Conservation (phyloP, 2,329 filamentous ascomycete species). For the Penicillium corylophilum region DNA sequence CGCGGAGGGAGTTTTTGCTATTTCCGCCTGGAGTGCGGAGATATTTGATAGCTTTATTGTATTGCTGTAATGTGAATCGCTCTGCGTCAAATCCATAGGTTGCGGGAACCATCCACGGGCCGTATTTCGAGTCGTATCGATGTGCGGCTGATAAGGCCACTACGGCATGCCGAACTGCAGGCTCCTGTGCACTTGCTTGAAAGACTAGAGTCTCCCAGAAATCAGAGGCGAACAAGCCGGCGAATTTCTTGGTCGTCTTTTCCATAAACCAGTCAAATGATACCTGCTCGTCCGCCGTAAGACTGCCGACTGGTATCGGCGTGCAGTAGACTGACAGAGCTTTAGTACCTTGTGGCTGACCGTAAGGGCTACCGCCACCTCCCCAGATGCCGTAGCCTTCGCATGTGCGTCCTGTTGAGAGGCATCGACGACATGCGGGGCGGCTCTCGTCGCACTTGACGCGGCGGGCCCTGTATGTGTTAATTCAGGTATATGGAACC, state of each 20-base stretch:
- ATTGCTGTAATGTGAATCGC: conserved; percentile 37
- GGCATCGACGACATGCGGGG: conserved; percentile 38
- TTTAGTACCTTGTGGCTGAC: conserved; percentile 16
- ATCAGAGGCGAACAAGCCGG: conserved; percentile 34
- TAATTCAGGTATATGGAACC: neutral
- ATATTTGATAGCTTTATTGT: conserved; percentile 41
- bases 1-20: conserved; percentile 30
- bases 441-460: conserved; percentile 41
- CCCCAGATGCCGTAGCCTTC: conserved; percentile 48
- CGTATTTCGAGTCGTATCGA: conserved; percentile 14
- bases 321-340: conserved; percentile 16
- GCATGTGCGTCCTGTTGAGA: conserved; percentile 36
- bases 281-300: conserved; percentile 21
- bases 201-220: conserved; percentile 45
- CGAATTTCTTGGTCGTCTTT: conserved; percentile 31
- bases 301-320: conserved; percentile 10
- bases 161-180: conserved; percentile 45
- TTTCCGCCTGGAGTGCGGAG: conserved; percentile 30
- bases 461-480: conserved; percentile 22
- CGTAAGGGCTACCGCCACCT: conserved; percentile 32
- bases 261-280: conserved; percentile 32
- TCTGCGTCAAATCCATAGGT: conserved; percentile 24
- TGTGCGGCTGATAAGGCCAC: conserved; percentile 43
- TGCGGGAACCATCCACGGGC: conserved; percentile 2
- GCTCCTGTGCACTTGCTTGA: conserved; percentile 40